These are phyloP conservation scores for Monosporascus ibericus DNA, from an alignment of 2,329 filamentous ascomycete genomes.

Conservation along the genomic window DNA sequence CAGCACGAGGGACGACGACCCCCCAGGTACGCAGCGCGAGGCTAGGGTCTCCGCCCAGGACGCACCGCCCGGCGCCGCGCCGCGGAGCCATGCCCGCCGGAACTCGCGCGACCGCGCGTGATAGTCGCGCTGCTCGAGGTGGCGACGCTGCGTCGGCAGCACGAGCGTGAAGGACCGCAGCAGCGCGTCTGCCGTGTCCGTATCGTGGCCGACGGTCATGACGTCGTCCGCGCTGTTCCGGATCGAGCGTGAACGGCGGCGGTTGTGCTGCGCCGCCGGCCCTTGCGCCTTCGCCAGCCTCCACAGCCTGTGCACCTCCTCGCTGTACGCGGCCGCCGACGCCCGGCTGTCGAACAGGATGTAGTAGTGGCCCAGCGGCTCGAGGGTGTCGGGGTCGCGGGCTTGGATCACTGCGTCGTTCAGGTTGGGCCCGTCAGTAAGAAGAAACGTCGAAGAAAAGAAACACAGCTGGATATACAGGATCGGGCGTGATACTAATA, in stretches of 20 bases:
- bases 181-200: constrained; percentile 14
- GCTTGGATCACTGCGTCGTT: constrained; percentile 50
- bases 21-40: too few relatives aligned
- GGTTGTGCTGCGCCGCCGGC: constrained; percentile 22
- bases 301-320: constrained; percentile 47
- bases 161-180: constrained; percentile 26
- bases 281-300: constrained; percentile 35
- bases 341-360: constrained; percentile 57
- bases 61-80: not conserved
- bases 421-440: constrained; percentile 2
- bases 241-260: not conserved
- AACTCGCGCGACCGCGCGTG: constrained; percentile 5
- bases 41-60: not conserved
- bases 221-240: too few relatives aligned
- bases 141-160: constrained; percentile 19
- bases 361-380: constrained; percentile 59
- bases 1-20: not conserved
- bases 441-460: not conserved
- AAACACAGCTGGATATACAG: not conserved
- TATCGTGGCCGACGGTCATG: constrained; percentile 1
- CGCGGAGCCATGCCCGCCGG: not conserved
- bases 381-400: constrained; percentile 57
- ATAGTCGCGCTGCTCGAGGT: constrained; percentile 9
- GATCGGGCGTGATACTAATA: not conserved
- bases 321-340: constrained; percentile 57